Conservation (phyloP, 805 yeast species). For the Candida adriatica region DNA sequence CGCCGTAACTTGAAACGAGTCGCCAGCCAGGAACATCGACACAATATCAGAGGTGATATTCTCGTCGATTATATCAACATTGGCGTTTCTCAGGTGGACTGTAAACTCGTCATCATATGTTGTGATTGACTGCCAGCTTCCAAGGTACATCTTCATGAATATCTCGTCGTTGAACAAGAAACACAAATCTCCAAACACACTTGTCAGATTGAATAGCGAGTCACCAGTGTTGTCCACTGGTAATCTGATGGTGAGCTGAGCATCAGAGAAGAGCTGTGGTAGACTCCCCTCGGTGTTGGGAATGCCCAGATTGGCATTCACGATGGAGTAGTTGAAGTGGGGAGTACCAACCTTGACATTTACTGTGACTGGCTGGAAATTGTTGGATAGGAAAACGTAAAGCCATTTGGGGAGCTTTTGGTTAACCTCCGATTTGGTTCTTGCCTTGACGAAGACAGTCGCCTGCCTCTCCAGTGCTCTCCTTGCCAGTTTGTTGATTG, state of each 20-base stretch:
- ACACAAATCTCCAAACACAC: conserved; percentile 12
- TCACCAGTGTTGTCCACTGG: conserved; percentile 10
- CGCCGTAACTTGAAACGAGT: conserved; percentile 3
- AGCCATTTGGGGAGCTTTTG: conserved; percentile 15
- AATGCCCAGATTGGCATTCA: conserved; percentile 4
- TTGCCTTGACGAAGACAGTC: conserved; percentile 9
- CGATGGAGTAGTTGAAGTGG: background rate
- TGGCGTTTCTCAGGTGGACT: conserved; percentile 13
- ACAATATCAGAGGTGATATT: conserved; percentile 5
- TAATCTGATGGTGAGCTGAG: conserved; percentile 1
- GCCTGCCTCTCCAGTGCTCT: conserved; percentile 3
- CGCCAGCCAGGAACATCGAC: conserved; percentile 6
- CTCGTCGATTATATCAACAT: conserved; percentile 17
- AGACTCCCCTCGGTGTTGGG: conserved; percentile 5
- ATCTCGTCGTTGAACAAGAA: conserved; percentile 7
- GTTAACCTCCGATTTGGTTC: conserved; percentile 7
- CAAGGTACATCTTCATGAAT: conserved; percentile 12
- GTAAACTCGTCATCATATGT: conserved; percentile 6
- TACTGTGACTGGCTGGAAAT: conserved; percentile 9
- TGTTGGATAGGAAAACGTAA: conserved; percentile 7
- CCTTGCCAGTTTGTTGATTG: conserved; percentile 13
- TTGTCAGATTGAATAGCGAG: conserved; percentile 6
- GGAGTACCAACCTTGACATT: background rate
- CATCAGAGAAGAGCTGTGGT: conserved; percentile 6
- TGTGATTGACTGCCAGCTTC: conserved; percentile 19